Base-by-base conservation (phyloP, 331 rosid genomes). In the Cydonia oblonga region DNA sequence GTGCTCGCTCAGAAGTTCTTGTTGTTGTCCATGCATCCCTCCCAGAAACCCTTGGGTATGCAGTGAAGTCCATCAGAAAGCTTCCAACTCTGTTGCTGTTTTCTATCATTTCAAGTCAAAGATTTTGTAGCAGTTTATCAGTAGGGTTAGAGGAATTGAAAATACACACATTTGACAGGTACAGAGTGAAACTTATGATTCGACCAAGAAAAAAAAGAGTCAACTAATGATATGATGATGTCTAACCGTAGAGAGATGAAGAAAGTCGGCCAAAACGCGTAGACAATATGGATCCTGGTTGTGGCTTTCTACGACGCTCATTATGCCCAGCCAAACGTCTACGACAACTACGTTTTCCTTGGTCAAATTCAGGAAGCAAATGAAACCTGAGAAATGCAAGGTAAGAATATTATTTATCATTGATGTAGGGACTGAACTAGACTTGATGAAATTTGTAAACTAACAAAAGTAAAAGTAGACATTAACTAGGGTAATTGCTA, bases 321-420 rank as follows among this genome's bases (percentile, higher is more conserved):
- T 93, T 93, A 75, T 93, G 98, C 65, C 97, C 98, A 46, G 98
- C 98, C 56, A 93, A 77, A 35, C 98, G 95, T 80, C 97, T 79
- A 56, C 98, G 96, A 75, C 98, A 93, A 73, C 98, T 93, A 68
- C 98, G 88, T 76, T 91, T 93, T 40, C 93, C 96, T 85, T 85
- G 92, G 81, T 93, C 98, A 84, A 93, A 93, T 74, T 93, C 98
- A 24, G 93, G 81, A 76, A 93, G 97, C 75, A 76, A 95, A 75
- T 93, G 98, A 82, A 93, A 93, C 68, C 98, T 93, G 96, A 70
- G 23, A 62, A 24, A 13, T 25, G 64, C 29, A 57, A 26, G 44
- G 6, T 3, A 11, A 19, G 42, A 38, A 52, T 15, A 9, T 66
- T 26, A 28, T 72, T 42, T 26, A 9, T 28, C 46, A 19, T 72